phyloP scores from a whole-genome alignment of 305 asterid genomes.

The Plantago coronopus region DNA sequence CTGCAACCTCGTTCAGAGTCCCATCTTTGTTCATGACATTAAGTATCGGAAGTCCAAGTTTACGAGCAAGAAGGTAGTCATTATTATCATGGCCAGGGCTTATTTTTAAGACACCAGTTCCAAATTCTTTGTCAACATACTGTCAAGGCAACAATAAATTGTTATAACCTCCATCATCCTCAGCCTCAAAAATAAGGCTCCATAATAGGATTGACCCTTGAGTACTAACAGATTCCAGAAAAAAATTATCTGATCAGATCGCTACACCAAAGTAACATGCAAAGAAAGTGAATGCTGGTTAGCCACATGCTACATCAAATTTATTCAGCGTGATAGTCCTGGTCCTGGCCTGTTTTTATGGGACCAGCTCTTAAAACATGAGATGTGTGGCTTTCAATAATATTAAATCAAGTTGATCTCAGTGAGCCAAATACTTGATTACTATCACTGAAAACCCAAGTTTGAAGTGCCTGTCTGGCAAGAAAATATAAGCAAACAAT shows the following conservation, averaged over 20 bases:
- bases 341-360: neutral
- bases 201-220: too few relatives aligned
- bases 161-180: slow-evolving; percentile 23
- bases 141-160: slow-evolving; percentile 34
- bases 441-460: too few relatives aligned
- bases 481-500: slow-evolving; percentile 5
- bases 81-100: slow-evolving; percentile 99
- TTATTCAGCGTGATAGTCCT: neutral
- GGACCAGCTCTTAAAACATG: neutral
- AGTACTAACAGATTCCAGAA: too few relatives aligned
- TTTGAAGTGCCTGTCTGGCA: neutral
- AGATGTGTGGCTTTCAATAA: neutral
- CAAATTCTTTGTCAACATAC: slow-evolving; percentile 97
- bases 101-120: slow-evolving; percentile 97
- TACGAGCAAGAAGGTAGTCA: slow-evolving; percentile 96
- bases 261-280: neutral
- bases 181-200: neutral
- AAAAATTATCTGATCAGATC: too few relatives aligned
- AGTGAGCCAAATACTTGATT: neutral
- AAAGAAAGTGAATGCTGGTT: too few relatives aligned
- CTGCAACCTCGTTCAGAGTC: slow-evolving; percentile 92
- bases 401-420: neutral
- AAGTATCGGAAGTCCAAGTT: slow-evolving; percentile 97
- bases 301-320: too few relatives aligned
- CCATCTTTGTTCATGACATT: slow-evolving; percentile 98